Base-by-base conservation (phyloP, 805 yeast species). In the Allodekkera sacchari region DNA sequence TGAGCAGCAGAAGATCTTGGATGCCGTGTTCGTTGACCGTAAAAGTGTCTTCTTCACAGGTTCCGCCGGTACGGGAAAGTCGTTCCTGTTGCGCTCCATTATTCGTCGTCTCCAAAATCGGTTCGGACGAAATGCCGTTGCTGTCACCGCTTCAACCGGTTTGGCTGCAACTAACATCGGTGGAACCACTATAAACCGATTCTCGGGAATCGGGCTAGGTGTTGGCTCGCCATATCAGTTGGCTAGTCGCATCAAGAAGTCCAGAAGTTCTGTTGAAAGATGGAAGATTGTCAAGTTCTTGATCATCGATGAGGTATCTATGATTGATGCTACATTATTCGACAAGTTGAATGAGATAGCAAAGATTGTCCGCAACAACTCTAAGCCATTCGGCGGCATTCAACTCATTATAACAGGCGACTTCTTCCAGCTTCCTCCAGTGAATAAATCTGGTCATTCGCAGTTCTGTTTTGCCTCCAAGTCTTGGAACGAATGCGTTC, bases 101-200 rank as follows among this genome's bases (percentile, higher is more conserved):
- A 85, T 92, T 14, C 49, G 58, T 13, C 63, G 66, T 18, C 56
- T 85, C 30, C 55, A 56, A 13, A 38, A 44, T 1, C 59, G 66
- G 27, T 65, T 72, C 50, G 62, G 66, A 1, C 48, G 53, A 2
- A 61, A 62, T 9, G 55, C 63, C 0, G 83, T 92, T 4, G 95
- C 94, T 0, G 75, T 92, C 4, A 85, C 97, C 0, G 98, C 98
- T 0, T 83, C 96, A 0, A 92, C 98, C 0, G 98, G 98, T 1
- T 61, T 92, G 39, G 98, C 98, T 0, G 98, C 96, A 0, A 80
- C 85, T 25, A 85, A 87, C 46, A 82, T 92, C 44, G 95, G 94
- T 3, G 98, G 98, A 16, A 72, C 70, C 19, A 92, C 98, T 0
- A 63, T 92, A 18, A 94, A 89, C 53, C 67, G 82, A 47, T 85